phyloP scores from a whole-genome alignment of 345 rosid genomes.

The Salix brachista region DNA sequence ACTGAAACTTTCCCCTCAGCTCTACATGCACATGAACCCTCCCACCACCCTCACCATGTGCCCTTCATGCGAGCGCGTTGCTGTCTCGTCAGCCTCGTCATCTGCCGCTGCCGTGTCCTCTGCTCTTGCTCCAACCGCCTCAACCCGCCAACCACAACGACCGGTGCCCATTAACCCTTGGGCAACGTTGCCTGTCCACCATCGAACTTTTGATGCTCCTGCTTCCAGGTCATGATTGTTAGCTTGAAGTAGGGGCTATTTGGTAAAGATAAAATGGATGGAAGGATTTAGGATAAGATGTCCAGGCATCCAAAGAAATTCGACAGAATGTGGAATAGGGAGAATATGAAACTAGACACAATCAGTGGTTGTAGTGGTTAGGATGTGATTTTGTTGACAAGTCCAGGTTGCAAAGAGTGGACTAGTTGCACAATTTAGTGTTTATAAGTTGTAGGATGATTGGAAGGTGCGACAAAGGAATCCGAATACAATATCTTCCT shows the following conservation, averaged over 20 bases:
- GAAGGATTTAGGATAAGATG: background rate
- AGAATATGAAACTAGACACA: background rate
- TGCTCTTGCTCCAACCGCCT: conserved; percentile 8
- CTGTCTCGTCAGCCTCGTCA: conserved; percentile 37
- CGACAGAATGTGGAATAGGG: background rate
- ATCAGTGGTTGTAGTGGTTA: background rate
- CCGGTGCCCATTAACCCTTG: conserved; percentile 40
- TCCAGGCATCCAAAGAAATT: background rate
- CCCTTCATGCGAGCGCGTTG: conserved; percentile 78
- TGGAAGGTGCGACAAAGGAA: background rate
- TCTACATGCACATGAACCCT: conserved; percentile 83
- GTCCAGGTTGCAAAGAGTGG: conserved; percentile 1
- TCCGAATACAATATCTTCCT: background rate
- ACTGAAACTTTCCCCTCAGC: conserved; percentile 72
- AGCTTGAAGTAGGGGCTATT: background rate
- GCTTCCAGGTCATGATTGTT: conserved; percentile 23
- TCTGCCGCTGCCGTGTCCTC: conserved; percentile 22
- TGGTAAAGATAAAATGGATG: background rate
- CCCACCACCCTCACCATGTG: conserved; percentile 91
- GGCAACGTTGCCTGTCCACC: conserved; percentile 44
- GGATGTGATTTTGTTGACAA: conserved; percentile 5
- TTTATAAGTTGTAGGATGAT: background rate
- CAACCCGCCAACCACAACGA: conserved; percentile 22
- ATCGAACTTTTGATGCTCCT: conserved; percentile 21
- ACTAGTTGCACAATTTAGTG: background rate